A percentile compares a stretch with the other conserved stretches of the same genome.
Evolutionary conservation across 1,139 yeast species (phyloP).

Genomic region (Kodamaea anthophila): DNA sequence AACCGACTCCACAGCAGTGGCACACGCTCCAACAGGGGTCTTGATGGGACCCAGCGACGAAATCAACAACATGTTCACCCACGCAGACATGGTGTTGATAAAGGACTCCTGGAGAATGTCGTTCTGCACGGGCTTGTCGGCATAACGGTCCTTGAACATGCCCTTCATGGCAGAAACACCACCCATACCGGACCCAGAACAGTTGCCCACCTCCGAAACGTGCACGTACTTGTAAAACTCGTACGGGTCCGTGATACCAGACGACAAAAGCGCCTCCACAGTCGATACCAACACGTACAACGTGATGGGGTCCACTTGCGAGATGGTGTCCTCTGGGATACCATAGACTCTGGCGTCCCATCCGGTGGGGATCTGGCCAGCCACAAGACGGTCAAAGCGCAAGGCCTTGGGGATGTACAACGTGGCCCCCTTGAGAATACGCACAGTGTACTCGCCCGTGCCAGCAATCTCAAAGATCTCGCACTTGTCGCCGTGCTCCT

Average conservation of each 20-base stretch:
- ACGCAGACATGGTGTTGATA: slow-evolving; percentile 98
- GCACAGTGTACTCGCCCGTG: slow-evolving; percentile 87
- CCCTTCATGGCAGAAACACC: slow-evolving; percentile 96
- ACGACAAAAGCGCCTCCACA: slow-evolving; percentile 84
- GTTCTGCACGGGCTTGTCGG: slow-evolving; percentile 90
- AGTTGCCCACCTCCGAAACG: slow-evolving; percentile 97
- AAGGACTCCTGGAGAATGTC: slow-evolving; percentile 96
- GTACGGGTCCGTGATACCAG: slow-evolving; percentile 97
- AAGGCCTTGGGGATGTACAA: slow-evolving; percentile 92
- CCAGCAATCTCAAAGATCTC: slow-evolving; percentile 87
- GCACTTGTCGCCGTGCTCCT: slow-evolving; percentile 89
- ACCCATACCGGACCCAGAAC: slow-evolving; percentile 99
- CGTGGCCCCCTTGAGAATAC: slow-evolving; percentile 87
- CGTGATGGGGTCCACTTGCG: slow-evolving; percentile 95
- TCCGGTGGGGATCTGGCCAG: slow-evolving; percentile 98
- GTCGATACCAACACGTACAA: slow-evolving; percentile 89
- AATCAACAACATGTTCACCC: slow-evolving; percentile 96
- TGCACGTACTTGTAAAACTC: slow-evolving; percentile 98
- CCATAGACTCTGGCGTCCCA: slow-evolving; percentile 96
- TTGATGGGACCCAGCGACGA: slow-evolving; percentile 99
- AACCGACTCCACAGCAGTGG: slow-evolving; percentile 96
- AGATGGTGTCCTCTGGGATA: slow-evolving; percentile 85
- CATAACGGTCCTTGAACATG: slow-evolving; percentile 92
- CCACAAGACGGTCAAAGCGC: slow-evolving; percentile 91
- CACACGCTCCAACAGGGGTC: slow-evolving; percentile 99